Evolutionary conservation across 2,329 filamentous ascomycete species (phyloP), one percentile per base, ranked within the genome.

Genomic region (Aspergillus transmontanensis): DNA sequence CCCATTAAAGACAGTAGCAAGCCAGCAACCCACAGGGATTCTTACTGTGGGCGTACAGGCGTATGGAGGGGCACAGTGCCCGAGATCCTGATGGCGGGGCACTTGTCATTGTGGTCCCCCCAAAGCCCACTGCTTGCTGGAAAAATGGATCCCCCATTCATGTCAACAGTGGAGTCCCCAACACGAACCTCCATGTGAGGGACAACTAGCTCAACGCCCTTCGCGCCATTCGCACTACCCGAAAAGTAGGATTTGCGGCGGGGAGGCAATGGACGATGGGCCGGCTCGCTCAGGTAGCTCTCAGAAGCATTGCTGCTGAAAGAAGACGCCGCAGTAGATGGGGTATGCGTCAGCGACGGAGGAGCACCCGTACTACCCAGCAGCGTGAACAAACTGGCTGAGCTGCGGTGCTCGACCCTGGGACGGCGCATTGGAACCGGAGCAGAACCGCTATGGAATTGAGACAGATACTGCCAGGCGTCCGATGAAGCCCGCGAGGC

Each of bases 381-480:
- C 7, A 76, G 70, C n/a, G 72, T 71, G 34, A 73, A 72, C 16
- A 78, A 69, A 58, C 76, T 80, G 34, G 71, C 64, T 21, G 71
- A 73, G 66, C 72, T 78, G 65, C 69, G 69, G 59, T 70, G 66
- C 14, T 65, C 64, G 56, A 63, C 51, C 54, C 65, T 65, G 7
- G 71, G 64, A 55, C 65, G 71, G 54, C 67, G 67, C 39, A 63
- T 51, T 9, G 68, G 46, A 9, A 68, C 57, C 30, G 69, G 60
- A 26, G 65, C 46, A 32, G 73, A 68, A n/a, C 69, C 62, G 54
- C 69, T 66, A 68, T 82, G 79, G 71, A 82, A 83, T 57, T 77
- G 75, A 39, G 79, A 78, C 32, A 83, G 73, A 62, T 80, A 83
- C 41, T 71, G 69, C 73, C 78, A 82, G 28, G 81, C 80, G 41